Base-by-base conservation (phyloP, 2,329 filamentous ascomycete species). In the Talaromyces sp. region DNA sequence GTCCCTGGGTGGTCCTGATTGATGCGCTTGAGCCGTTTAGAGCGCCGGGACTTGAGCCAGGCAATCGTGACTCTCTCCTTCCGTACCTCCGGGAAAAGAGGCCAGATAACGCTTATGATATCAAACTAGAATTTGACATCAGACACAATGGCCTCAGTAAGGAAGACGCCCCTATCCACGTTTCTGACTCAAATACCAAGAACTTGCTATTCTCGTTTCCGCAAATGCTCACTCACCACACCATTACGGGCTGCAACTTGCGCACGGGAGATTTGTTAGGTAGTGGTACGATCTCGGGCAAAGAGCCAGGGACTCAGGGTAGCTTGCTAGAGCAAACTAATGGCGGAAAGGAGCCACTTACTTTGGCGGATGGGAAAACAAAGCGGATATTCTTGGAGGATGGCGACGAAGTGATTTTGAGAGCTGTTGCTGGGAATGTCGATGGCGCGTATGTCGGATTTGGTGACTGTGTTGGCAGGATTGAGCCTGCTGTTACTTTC, bases 191-290 rank as follows among this genome's bases (percentile, higher is more conserved):
- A 66, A 89, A 83, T 65, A 85, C 87, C 10, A 85, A 82, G 68
- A 85, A 93, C 71, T 81, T 94, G 11, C 82, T 94, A n/a, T 94
- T 88, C 83, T 93, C 90, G 0, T 94, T 93, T 78, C 85, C 89
- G 4, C 91, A 94, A 75, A 93, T 93, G 90, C 81, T 94, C 47
- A 86, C 91, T 1, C 91, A 94, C 74, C 91, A 94, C 74, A 87
- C 88, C 1, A 84, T 91, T 56, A 90, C 88, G 1, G 91, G 91
- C 6, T 95, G 91, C 75, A 87, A 88, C 3, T 83, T 95, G 82
- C 84, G 87, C 56, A 84, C 88, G 0, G 91, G 91, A 39, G 91
- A 95, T 73, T 76, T 95, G 61, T 79, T 95, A 6, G 91, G 90
- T 2, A 91, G 89, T 2, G 91, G 91, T 3, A 95, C 91, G 1